Base-by-base conservation (phyloP, 768 basidiomycete species). In the Leccinum longicurvipes region DNA sequence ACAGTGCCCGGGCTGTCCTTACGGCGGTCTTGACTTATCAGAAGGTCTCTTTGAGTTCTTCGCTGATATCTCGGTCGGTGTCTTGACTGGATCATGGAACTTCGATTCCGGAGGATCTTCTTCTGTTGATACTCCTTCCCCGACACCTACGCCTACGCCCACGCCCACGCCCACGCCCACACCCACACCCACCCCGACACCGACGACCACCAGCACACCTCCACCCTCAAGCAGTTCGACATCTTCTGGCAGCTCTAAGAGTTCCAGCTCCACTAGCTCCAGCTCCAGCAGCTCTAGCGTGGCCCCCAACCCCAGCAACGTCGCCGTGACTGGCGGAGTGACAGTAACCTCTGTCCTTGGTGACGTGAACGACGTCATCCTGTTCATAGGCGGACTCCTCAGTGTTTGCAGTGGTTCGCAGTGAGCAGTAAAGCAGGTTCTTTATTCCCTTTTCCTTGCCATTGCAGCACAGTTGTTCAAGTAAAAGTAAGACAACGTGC, bases 1-100 rank as follows among this genome's bases (percentile, higher is more conserved):
- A 53, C 55, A 87, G 81, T 90, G 89, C 63, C 84, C 84, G 10
- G 81, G 81, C 29, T 92, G 90, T 68, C 82, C 82, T 3, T 74
- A 65, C 34, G 77, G 72, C 27, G 89, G 84, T 36, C 81, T 92
- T 27, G 91, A 93, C 71, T 71, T 91, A 47, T 84, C 84, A 11
- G 61, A 74, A 31, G 83, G 84, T 44, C 79, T 92, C 47, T 92
- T 93, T 74, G 34, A 72, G 45, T 80, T 67, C 74, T 89, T 91
- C 70, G 78, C 75, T 12, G 51, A 67, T 25, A 52, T 76, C 39
- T 69, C 67, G 44, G 66, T 49, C 3, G 90, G 89, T 48, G 79
- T 87, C 31, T 68, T 91, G 56, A 71, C 72, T 51, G 86, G 84
- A 54, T 57, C 72, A 12, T 92, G 89, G 89, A 65, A 60, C 42